Percentiles rank a stretch among this genome's conserved stretches.
These are phyloP conservation scores for Fragaria iinumae DNA, from an alignment of 306 rosid genomes.

Conservation along the genomic window DNA sequence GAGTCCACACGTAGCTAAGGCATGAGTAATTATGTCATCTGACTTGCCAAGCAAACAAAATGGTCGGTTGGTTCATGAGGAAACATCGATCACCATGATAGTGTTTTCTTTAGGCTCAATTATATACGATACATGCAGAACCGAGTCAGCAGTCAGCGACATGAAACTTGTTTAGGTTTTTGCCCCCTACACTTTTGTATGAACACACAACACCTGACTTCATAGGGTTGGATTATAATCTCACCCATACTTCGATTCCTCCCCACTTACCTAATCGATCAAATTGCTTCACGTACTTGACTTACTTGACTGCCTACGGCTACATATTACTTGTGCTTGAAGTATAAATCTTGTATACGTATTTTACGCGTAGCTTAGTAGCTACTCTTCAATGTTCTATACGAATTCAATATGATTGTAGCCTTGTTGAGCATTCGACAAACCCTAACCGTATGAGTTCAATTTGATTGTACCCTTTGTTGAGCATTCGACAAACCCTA, in stretches of 20 bases:
- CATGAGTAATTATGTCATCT: neutral
- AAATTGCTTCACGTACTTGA: too few species aligned
- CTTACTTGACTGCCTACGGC: too few species aligned
- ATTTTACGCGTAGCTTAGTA: neutral
- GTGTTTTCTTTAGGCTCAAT: neutral
- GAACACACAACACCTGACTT: neutral
- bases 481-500: too few species aligned
- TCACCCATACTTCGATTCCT: too few species aligned
- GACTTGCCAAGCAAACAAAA: neutral
- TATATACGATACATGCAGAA: neutral
- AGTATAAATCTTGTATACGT: too few species aligned
- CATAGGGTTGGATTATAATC: too few species aligned
- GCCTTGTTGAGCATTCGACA: too few species aligned
- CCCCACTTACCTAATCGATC: too few species aligned
- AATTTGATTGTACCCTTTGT: too few species aligned
- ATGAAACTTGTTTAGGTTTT: neutral
- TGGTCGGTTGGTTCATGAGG: constrained; percentile 10
- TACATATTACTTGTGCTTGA: too few species aligned
- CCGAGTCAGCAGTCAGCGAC: neutral
- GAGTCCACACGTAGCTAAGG: constrained; percentile 5
- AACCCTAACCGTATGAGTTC: too few species aligned
- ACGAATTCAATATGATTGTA: neutral
- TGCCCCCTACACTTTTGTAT: neutral
- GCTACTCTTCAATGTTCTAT: neutral
- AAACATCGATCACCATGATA: neutral